These are phyloP conservation scores for Exsudoporus floridanus DNA, from an alignment of 1,284 basidiomycete genomes.

Conservation along the genomic window DNA sequence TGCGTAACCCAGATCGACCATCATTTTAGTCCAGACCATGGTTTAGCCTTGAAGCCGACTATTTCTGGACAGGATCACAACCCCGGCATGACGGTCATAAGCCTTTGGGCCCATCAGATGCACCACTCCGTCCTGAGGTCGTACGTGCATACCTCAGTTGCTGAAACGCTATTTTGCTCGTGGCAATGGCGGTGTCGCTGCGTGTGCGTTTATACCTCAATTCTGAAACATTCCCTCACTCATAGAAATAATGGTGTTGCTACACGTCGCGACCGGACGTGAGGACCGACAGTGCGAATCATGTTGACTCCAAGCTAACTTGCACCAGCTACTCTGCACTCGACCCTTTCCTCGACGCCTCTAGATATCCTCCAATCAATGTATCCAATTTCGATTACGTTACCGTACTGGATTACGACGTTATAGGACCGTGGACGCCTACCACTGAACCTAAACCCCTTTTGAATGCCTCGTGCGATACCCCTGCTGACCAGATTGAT, in stretches of 20 bases:
- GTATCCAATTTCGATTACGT: slow-evolving; percentile 61
- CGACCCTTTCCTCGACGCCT: slow-evolving; percentile 51
- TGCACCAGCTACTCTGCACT: slow-evolving; percentile 39
- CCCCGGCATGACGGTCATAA: background rate
- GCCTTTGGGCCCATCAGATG: background rate
- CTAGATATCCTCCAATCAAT: slow-evolving; percentile 51
- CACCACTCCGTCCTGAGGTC: background rate
- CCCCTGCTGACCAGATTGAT: slow-evolving; percentile 52
- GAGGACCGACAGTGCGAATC: slow-evolving; percentile 14
- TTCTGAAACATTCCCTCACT: background rate
- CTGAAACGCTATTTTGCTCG: background rate
- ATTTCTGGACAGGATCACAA: background rate
- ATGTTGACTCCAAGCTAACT: slow-evolving; percentile 32
- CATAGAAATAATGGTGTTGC: background rate
- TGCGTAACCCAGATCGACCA: background rate
- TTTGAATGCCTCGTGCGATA: slow-evolving; percentile 56
- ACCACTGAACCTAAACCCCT: slow-evolving; percentile 42
- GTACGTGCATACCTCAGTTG: background rate
- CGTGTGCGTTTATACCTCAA: background rate
- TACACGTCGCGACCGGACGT: background rate
- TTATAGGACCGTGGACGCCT: slow-evolving; percentile 37
- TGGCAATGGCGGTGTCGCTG: background rate
- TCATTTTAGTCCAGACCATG: background rate
- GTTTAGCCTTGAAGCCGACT: background rate
- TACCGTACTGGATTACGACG: slow-evolving; percentile 71